Percentiles rank a stretch among this genome's conserved stretches.
Evolutionary conservation across 345 rosid genomes (phyloP).

Genomic region (Theobroma cacao): DNA sequence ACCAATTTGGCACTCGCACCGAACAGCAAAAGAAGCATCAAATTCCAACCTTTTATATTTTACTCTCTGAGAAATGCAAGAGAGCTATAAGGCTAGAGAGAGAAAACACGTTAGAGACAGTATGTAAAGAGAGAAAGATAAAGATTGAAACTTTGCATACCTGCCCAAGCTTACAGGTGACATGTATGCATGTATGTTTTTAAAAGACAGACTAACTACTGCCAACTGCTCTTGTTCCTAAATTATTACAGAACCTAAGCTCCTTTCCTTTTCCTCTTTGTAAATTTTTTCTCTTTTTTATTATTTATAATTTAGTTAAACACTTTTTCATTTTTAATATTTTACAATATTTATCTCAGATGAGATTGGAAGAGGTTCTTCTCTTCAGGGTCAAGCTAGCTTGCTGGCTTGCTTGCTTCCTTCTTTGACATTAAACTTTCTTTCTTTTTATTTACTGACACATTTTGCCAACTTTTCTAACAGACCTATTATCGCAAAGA

Average conservation of each 20-base stretch:
- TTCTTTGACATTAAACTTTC: slow-evolving; percentile 40
- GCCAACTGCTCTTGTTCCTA: slow-evolving; percentile 57
- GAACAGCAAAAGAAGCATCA: slow-evolving; percentile 57
- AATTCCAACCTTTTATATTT: slow-evolving; percentile 58
- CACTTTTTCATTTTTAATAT: not conserved
- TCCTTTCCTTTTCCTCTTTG: slow-evolving; percentile 20
- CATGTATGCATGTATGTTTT: slow-evolving; percentile 53
- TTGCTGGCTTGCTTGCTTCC: slow-evolving; percentile 56
- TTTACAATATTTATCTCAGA: slow-evolving; percentile 19
- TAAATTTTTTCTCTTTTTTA: slow-evolving; percentile 2
- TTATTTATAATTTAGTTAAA: slow-evolving; percentile 9
- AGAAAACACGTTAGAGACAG: slow-evolving; percentile 18
- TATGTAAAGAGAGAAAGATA: slow-evolving; percentile 15
- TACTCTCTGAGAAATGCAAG: slow-evolving; percentile 15
- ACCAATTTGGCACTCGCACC: slow-evolving; percentile 40
- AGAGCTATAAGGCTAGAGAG: slow-evolving; percentile 26
- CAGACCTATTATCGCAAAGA: slow-evolving; percentile 40
- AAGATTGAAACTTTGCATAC: slow-evolving; percentile 30
- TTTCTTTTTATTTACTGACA: slow-evolving; percentile 54
- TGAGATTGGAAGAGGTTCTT: slow-evolving; percentile 58
- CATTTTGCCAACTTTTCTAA: slow-evolving; percentile 67
- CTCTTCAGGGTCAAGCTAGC: slow-evolving; percentile 72
- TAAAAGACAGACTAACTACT: slow-evolving; percentile 61
- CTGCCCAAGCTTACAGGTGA: slow-evolving; percentile 53
- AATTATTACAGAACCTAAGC: slow-evolving; percentile 60